Percentiles rank a stretch among this genome's conserved stretches.
Evolutionary conservation across 2,329 filamentous ascomycete genomes (phyloP).

Genomic region (Daldinia eschscholtzii): DNA sequence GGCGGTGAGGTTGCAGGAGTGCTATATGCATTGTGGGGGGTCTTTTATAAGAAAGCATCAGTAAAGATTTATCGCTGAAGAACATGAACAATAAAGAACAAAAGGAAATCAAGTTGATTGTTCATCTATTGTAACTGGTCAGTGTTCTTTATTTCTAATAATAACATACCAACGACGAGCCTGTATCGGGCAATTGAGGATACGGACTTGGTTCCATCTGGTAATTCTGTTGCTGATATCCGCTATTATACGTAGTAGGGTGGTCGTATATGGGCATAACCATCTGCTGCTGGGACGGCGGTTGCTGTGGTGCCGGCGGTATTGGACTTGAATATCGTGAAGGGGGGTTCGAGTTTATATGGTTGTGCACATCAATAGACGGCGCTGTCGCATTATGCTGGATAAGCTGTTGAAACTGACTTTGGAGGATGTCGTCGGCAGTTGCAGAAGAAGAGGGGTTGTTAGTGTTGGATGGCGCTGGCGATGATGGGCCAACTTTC

Average conservation of each 20-base stretch:
- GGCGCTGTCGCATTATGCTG: slow-evolving; percentile 58
- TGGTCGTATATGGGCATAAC: slow-evolving; percentile 47
- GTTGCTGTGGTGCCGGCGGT: slow-evolving; percentile 48
- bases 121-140: slow-evolving; percentile 26
- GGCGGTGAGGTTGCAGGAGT: slow-evolving; percentile 67
- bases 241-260: slow-evolving; percentile 38
- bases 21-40: slow-evolving; percentile 58
- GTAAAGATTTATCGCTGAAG: not conserved
- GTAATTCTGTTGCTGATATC: slow-evolving; percentile 47
- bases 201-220: slow-evolving; percentile 48
- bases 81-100: not conserved
- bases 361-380: slow-evolving; percentile 47
- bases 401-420: slow-evolving; percentile 59
- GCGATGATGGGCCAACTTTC: slow-evolving; percentile 57
- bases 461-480: slow-evolving; percentile 57
- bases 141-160: slow-evolving; percentile 31
- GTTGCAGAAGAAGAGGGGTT: slow-evolving; percentile 42
- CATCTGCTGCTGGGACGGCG: slow-evolving; percentile 47
- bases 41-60: slow-evolving; percentile 37
- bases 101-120: slow-evolving; percentile 35
- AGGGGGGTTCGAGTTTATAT: slow-evolving; percentile 54
- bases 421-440: slow-evolving; percentile 55
- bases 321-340: slow-evolving; percentile 57
- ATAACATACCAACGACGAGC: slow-evolving; percentile 47
- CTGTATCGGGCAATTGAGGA: slow-evolving; percentile 49